Evolutionary conservation across 495 filamentous ascomycete genomes (phyloP).

Genomic region (Pyrenula massariospora): DNA sequence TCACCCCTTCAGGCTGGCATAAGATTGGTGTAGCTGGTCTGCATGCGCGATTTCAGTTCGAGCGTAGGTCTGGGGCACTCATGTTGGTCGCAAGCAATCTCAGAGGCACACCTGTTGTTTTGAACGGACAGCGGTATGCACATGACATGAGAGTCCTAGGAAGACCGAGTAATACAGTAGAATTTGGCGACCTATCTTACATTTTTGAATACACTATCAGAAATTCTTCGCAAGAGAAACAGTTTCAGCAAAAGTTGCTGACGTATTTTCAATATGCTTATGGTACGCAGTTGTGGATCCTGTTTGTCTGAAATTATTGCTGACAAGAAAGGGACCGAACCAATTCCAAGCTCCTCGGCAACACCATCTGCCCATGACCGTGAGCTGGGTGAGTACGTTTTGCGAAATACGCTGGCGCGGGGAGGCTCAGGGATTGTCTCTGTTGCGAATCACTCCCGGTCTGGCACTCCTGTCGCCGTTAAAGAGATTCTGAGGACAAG

Average conservation of each 20-base stretch:
- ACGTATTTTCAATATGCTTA: background rate
- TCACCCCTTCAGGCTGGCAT: background rate
- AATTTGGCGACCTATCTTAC: slow-evolving; percentile 7
- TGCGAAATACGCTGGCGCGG: slow-evolving; percentile 5
- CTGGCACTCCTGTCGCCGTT: background rate
- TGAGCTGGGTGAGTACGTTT: slow-evolving; percentile 7
- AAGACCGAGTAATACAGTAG: slow-evolving; percentile 5
- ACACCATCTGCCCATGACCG: slow-evolving; percentile 9
- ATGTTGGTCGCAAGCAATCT: slow-evolving; percentile 9
- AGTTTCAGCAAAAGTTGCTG: slow-evolving; percentile 5
- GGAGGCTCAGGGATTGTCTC: slow-evolving; percentile 9
- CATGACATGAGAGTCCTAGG: slow-evolving; percentile 3
- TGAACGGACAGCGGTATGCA: slow-evolving; percentile 5
- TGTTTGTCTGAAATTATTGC: slow-evolving; percentile 4
- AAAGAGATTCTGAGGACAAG: background rate
- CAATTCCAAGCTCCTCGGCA: slow-evolving; percentile 2
- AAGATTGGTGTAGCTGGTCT: slow-evolving; percentile 2
- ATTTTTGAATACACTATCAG: slow-evolving; percentile 5
- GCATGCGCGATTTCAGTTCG: slow-evolving; percentile 4
- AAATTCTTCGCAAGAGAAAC: slow-evolving; percentile 3
- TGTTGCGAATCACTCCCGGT: background rate
- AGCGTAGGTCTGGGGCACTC: slow-evolving; percentile 6
- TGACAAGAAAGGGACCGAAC: slow-evolving; percentile 1
- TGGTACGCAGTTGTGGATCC: background rate
- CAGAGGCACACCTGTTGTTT: background rate